These are phyloP conservation scores for Ascobolus immersus DNA, from an alignment of 495 filamentous ascomycete genomes.

Conservation along the genomic window DNA sequence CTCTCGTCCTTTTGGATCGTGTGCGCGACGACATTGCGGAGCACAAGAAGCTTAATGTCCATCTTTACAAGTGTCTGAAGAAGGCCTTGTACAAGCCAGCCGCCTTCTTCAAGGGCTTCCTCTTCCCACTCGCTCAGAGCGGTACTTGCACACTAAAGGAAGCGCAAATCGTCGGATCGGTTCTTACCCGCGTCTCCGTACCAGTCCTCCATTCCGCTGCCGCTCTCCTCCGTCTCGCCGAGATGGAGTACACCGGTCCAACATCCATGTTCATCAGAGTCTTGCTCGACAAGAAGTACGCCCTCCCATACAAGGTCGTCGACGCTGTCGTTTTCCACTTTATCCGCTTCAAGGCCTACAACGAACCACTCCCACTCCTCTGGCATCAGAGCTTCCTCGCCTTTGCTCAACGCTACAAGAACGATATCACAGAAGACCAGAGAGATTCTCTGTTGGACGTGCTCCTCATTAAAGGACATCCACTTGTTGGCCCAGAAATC, in stretches of 20 bases:
- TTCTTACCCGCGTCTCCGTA: conserved; percentile 50
- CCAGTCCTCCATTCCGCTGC: conserved; percentile 82
- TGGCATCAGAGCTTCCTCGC: conserved; percentile 77
- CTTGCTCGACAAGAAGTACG: conserved; percentile 89
- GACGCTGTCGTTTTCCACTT: conserved; percentile 94
- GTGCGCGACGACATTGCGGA: conserved; percentile 73
- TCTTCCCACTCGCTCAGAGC: conserved; percentile 58
- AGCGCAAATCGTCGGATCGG: conserved; percentile 66
- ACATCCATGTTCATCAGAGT: conserved; percentile 82
- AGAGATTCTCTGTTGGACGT: conserved; percentile 77
- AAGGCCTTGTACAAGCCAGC: conserved; percentile 87
- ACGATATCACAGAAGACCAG: conserved; percentile 82
- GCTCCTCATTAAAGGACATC: conserved; percentile 63
- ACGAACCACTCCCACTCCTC: conserved; percentile 42
- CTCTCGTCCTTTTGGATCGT: conserved; percentile 55
- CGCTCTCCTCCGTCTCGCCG: conserved; percentile 70
- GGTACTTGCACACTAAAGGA: conserved; percentile 69
- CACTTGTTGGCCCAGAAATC: conserved; percentile 71
- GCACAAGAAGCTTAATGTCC: conserved; percentile 77
- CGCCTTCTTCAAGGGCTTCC: conserved; percentile 85
- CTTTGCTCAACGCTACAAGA: conserved; percentile 81
- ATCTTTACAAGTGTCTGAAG: conserved; percentile 77
- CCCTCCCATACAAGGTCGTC: conserved; percentile 78
- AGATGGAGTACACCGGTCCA: conserved; percentile 66
- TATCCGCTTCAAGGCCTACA: conserved; percentile 47